phyloP scores from a whole-genome alignment of 495 filamentous ascomycete species.

The Aspergillus homomorphus region DNA sequence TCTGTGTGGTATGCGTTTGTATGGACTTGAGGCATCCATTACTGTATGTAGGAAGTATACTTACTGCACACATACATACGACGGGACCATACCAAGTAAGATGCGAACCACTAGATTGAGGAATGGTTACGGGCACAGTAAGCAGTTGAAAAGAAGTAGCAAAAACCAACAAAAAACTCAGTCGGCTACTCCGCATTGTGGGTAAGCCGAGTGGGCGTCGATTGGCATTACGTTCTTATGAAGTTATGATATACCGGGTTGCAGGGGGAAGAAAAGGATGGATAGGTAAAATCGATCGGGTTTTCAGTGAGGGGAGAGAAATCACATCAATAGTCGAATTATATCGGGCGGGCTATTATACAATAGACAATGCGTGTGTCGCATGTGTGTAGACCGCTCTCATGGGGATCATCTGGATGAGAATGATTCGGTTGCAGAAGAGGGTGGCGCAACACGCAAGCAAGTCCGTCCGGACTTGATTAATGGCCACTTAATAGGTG shows the following conservation, averaged over 20 bases:
- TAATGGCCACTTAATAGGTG: not conserved
- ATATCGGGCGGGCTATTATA: not conserved
- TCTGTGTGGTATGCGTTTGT: conserved; percentile 6
- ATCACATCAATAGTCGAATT: conserved; percentile 2
- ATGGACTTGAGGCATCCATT: not conserved
- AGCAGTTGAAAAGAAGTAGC: conserved; percentile 19
- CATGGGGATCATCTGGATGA: not conserved
- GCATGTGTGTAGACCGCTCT: not conserved
- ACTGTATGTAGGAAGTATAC: not conserved
- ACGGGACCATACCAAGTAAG: conserved; percentile 11
- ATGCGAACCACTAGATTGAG: conserved; percentile 17
- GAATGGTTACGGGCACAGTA: conserved; percentile 19
- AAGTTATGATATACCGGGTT: conserved; percentile 11
- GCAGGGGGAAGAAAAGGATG: not conserved
- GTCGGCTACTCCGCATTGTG: conserved; percentile 21
- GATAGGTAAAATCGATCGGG: not conserved
- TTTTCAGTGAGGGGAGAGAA: not conserved
- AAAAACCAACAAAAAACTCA: not conserved
- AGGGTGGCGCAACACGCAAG: not conserved
- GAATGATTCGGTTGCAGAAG: not conserved
- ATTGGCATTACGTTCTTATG: conserved; percentile 21
- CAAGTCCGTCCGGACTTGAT: not conserved
- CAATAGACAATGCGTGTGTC: not conserved
- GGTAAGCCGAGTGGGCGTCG: conserved; percentile 13
- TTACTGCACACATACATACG: conserved; percentile 11